Base-by-base conservation (phyloP, 768 basidiomycete species). In the Auricularia sp. region DNA sequence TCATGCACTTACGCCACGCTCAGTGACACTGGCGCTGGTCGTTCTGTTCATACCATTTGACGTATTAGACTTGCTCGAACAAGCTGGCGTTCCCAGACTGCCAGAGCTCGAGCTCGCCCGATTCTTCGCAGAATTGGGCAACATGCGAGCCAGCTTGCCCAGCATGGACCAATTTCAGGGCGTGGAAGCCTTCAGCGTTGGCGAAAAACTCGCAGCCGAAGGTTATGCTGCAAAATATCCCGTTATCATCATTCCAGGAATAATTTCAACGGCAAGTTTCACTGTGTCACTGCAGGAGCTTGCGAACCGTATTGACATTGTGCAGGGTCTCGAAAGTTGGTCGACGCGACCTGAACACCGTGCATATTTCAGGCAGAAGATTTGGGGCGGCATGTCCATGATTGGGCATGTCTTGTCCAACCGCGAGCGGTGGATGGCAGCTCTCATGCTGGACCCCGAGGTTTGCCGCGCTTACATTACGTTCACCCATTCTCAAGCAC, bases 311-410 rank as follows among this genome's bases (percentile, higher is more conserved):
- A 29, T 29, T 29, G 29, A 29, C 29, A 29, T 29, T 29, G 29
- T 29, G 33, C 66, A 91, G 84, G 88, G 90, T 3, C 77, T 98
- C 65, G 95, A 98, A 72, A 94, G 91, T 6, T 99, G 97, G 96
- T 89, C 91, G 3, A 96, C 96, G 0, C 80, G 85, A 4, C 86
- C 88, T 0, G 91, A 92, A 65, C 90, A 93, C 67, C 84, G 91
- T 4, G 72, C 87, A 0, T 97, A 94, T 79, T 98, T 99, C 73
- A 85, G 95, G n/a, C 89, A 96, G 74, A 89, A 92, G 6, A 69
- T 82, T 44, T 83, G 81, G 81, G 79, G 76, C 3, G 73, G 69
- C 24, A n/a, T 44, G 47, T 36, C 21, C 86, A 94, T 93, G 93
- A 73, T 95, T 45, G 85, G 90, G 1, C 90, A 94, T 71, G 83